phyloP scores from a whole-genome alignment of 2,329 filamentous ascomycete genomes.

The Exophiala dermatitidis region DNA sequence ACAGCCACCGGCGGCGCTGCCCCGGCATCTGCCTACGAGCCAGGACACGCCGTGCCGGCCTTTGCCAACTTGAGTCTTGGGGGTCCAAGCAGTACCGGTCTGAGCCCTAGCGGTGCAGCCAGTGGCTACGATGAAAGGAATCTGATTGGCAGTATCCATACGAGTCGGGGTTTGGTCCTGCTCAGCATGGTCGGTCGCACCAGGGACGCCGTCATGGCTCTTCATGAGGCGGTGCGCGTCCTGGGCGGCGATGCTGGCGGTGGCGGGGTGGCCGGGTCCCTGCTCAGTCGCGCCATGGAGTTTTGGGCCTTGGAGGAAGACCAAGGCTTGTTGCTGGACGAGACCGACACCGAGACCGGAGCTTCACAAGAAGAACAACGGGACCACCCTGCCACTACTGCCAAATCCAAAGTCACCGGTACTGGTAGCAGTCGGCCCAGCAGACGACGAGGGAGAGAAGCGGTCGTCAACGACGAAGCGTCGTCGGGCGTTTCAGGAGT shows the following conservation, averaged over 20 bases:
- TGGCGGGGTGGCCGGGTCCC: slow-evolving; percentile 41
- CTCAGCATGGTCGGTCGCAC: slow-evolving; percentile 64
- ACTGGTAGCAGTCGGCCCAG: too few species aligned
- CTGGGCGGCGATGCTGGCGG: slow-evolving; percentile 43
- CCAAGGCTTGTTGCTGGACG: slow-evolving; percentile 10
- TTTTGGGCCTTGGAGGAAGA: slow-evolving; percentile 40
- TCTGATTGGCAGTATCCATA: slow-evolving; percentile 41
- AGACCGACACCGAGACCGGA: too few species aligned
- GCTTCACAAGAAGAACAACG: too few species aligned
- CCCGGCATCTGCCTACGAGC: slow-evolving; percentile 14
- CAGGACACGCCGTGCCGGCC: slow-evolving; percentile 15
- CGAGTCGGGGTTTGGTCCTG: slow-evolving; percentile 65
- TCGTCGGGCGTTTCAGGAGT: too few species aligned
- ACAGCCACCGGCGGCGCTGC: slow-evolving; percentile 63
- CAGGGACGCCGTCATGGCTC: slow-evolving; percentile 68
- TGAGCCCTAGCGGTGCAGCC: slow-evolving; percentile 32
- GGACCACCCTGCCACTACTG: too few species aligned
- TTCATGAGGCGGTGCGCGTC: slow-evolving; percentile 63
- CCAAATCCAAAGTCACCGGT: too few species aligned
- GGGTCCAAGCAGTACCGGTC: slow-evolving; percentile 9
- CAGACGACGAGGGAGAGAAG: slow-evolving; percentile 12
- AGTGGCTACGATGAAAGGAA: slow-evolving; percentile 43
- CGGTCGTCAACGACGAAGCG: not conserved
- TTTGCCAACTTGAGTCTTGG: slow-evolving; percentile 20
- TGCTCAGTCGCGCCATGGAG: slow-evolving; percentile 40